A percentile compares a stretch with the other conserved stretches of the same genome.
These are phyloP conservation scores for Lachnum nothofagi DNA, from an alignment of 2,329 filamentous ascomycete species.

Conservation along the genomic window DNA sequence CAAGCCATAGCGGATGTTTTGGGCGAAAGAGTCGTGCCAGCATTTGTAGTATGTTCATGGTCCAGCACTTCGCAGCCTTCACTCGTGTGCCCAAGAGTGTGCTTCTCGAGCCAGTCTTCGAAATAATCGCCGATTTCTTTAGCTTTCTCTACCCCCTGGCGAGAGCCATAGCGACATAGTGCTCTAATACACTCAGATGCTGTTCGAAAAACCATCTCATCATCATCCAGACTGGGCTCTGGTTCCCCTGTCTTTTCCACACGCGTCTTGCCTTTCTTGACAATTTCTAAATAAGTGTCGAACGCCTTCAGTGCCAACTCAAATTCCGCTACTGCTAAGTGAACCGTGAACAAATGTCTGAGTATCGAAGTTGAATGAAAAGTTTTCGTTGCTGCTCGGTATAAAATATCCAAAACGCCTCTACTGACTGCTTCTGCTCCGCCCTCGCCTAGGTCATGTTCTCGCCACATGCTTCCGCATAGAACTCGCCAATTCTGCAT, in stretches of 20 bases:
- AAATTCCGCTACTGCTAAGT: constrained; percentile 83
- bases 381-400: constrained; percentile 84
- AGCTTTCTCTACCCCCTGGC: constrained; percentile 73
- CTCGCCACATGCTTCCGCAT: constrained; percentile 73
- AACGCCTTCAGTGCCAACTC: constrained; percentile 86
- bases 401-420: constrained; percentile 79
- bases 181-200: constrained; percentile 74
- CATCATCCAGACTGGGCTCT: constrained; percentile 70
- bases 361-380: constrained; percentile 92
- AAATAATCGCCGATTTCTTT: constrained; percentile 64
- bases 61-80: constrained; percentile 13
- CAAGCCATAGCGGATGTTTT: constrained; percentile 65
- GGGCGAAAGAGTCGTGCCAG: constrained; percentile 45
- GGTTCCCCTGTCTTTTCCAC: constrained; percentile 70
- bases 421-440: constrained; percentile 71
- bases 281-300: constrained; percentile 84
- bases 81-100: constrained; percentile 31
- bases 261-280: constrained; percentile 77
- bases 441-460: constrained; percentile 74
- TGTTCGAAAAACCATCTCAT: constrained; percentile 70
- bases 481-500: constrained; percentile 82
- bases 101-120: constrained; percentile 67
- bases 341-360: constrained; percentile 79
- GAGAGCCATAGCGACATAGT: constrained; percentile 75
- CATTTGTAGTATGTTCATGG: constrained; percentile 13